These are phyloP conservation scores for Coemansia sp. DNA, from an alignment of 192 early-diverging fungal species.

Conservation along the genomic window DNA sequence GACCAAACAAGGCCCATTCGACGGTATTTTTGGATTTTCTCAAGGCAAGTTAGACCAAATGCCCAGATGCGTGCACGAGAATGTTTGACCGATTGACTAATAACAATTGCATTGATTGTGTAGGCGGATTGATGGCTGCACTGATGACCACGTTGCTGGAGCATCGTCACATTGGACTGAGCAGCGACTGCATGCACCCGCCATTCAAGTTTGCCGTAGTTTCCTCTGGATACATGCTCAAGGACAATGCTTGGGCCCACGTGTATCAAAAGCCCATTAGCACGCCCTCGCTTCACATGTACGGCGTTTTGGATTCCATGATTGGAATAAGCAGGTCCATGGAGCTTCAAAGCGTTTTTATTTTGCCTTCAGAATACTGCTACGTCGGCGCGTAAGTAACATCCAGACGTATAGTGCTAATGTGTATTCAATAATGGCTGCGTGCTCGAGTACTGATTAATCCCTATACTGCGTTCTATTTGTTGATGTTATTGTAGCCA, in stretches of 20 bases:
- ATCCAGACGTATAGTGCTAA: background rate
- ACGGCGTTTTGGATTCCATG: slow-evolving; percentile 42
- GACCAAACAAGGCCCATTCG: slow-evolving; percentile 38
- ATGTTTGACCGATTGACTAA: no score
- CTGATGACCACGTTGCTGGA: slow-evolving; percentile 34
- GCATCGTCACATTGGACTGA: background rate
- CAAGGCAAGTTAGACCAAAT: slow-evolving; percentile 24
- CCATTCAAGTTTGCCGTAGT: slow-evolving; percentile 34
- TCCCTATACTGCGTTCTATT: no score
- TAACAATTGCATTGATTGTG: background rate
- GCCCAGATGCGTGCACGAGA: no score
- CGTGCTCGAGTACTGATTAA: background rate
- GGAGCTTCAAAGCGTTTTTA: slow-evolving; percentile 20
- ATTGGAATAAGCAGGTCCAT: slow-evolving; percentile 32
- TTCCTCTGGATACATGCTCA: slow-evolving; percentile 41
- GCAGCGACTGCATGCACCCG: slow-evolving; percentile 8
- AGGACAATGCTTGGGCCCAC: slow-evolving; percentile 22
- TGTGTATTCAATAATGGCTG: background rate
- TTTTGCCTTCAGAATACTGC: slow-evolving; percentile 11
- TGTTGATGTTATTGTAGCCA: slow-evolving; percentile 30
- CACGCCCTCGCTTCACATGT: slow-evolving; percentile 41
- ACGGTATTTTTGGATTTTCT: slow-evolving; percentile 44
- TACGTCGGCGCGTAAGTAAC: slow-evolving; percentile 34
- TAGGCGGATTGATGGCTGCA: slow-evolving; percentile 44
- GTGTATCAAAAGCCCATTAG: slow-evolving; percentile 24